Evolutionary conservation across 306 rosid species (phyloP), one percentile per base, ranked within the genome.

Genomic region (Trifolium dubium): DNA sequence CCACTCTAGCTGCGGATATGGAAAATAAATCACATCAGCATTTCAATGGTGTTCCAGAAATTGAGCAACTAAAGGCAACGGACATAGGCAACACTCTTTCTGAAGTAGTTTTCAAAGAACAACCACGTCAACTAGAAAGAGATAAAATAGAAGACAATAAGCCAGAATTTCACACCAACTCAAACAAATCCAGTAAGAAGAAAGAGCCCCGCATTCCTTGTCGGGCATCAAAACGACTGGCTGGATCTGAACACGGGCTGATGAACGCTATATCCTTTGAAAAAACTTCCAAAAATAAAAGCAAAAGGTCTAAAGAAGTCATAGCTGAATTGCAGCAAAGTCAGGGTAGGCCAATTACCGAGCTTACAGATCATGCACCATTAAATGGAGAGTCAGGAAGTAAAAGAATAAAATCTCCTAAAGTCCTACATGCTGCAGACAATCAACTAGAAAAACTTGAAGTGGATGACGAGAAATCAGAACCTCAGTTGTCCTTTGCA

Each of bases 401-500:
- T 55, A 82, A 72, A 73, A 84, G 55, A 30, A 56, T 30, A 44
- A 81, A 67, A n/a, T 64, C 83, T 83, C 70, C 78, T 18, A 72
- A 70, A 66, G 43, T 53, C 75, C 73, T 59, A 60, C 80, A 71
- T 46, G 40, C 9, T 23, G 75, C 78, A 0, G 67, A 51, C 23
- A 79, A 84, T 55, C 77, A 54, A 49, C 79, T 50, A 64, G 83
- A 35, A 43, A 81, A 66, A 35, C 59, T 53, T 80, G 86, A 77
- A 61, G 83, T 51, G 73, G 61, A 73, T 71, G 80, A 77, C 61
- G 87, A 76, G 79, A 84, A 80, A 68, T 64, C 84, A 19, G 88
- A 83, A 75, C 71, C 88, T 47, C 88, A 68, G 35, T 46, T 83
- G 29, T 71, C 96, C 67, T 88, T 88, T 77, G 88, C 96, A 55